Conservation (phyloP, 164 flowering plant genomes). For the Macadamia integrifolia region DNA sequence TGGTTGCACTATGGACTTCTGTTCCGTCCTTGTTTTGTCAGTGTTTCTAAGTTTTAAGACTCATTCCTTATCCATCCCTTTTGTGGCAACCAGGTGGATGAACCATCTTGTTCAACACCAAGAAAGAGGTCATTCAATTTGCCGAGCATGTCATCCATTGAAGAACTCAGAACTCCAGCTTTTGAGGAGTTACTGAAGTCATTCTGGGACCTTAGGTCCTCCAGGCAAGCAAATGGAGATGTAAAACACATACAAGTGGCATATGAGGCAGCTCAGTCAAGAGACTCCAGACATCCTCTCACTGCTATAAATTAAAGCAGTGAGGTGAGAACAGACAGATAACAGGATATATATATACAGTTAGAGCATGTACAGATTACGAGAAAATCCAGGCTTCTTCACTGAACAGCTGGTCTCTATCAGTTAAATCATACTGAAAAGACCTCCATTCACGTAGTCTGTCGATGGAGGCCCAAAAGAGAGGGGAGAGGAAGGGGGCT, state of each 20-base stretch:
- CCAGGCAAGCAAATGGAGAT: slow-evolving; percentile 74
- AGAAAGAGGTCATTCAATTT: slow-evolving; percentile 66
- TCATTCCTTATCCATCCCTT: background rate
- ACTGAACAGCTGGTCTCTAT: background rate
- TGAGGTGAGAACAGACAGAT: background rate
- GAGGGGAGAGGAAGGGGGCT: background rate
- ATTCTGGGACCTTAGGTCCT: slow-evolving; percentile 69
- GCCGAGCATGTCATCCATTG: slow-evolving; percentile 75
- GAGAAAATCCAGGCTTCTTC: background rate
- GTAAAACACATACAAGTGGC: slow-evolving; percentile 44
- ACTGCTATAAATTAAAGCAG: slow-evolving; percentile 60
- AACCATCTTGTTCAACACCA: slow-evolving; percentile 95
- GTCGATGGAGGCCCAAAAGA: background rate
- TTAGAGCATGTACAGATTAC: slow-evolving; percentile 35
- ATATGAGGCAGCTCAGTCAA: slow-evolving; percentile 47
- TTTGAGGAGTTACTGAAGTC: slow-evolving; percentile 71
- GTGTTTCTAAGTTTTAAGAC: background rate
- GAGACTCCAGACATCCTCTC: slow-evolving; percentile 86
- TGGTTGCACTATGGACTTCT: background rate
- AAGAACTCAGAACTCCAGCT: slow-evolving; percentile 87
- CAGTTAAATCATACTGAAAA: too few species aligned
- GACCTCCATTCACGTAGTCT: too few species aligned
- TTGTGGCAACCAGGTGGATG: slow-evolving; percentile 60
- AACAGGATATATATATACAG: slow-evolving; percentile 7
- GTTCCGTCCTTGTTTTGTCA: background rate